Conservation (phyloP, 495 filamentous ascomycete species). For the Collariella sp. region DNA sequence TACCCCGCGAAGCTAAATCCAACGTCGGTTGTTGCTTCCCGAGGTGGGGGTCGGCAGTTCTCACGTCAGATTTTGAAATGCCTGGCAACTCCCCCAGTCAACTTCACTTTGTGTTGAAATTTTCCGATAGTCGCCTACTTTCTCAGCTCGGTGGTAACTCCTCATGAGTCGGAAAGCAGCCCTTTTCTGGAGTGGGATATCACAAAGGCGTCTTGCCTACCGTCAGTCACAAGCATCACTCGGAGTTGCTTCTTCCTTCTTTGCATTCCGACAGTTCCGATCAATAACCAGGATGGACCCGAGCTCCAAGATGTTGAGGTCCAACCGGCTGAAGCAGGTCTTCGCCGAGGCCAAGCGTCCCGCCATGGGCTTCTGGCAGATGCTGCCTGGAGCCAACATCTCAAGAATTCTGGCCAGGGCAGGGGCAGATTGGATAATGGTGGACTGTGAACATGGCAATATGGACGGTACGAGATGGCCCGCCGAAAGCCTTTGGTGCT, state of each 20-base stretch:
- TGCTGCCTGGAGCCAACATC: constrained; percentile 64
- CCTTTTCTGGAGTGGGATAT: not conserved
- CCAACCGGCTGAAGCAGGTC: constrained; percentile 54
- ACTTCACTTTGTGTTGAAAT: too few relatives aligned
- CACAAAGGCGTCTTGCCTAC: not conserved
- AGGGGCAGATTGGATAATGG: constrained; percentile 65
- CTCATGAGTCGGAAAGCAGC: constrained; percentile 1
- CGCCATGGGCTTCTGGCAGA: constrained; percentile 63
- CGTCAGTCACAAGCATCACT: not conserved
- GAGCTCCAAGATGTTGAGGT: constrained; percentile 48
- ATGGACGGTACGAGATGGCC: constrained; percentile 51
- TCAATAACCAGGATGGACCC: constrained; percentile 8
- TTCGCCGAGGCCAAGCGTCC: constrained; percentile 48
- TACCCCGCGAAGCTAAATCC: not conserved
- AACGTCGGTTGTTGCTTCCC: too few relatives aligned
- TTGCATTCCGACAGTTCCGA: not conserved
- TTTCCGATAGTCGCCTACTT: too few relatives aligned
- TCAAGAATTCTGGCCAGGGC: constrained; percentile 58
- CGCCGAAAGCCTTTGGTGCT: not conserved
- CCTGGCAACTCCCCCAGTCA: too few relatives aligned
- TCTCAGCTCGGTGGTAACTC: too few relatives aligned
- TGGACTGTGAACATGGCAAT: constrained; percentile 73
- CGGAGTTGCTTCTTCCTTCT: not conserved
- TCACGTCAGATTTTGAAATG: too few relatives aligned
- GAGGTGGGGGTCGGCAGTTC: too few relatives aligned